Evolutionary conservation across 352 stramenopile species (phyloP), one percentile per base, ranked within the genome.

Genomic region (Phytophthora hybrid): DNA sequence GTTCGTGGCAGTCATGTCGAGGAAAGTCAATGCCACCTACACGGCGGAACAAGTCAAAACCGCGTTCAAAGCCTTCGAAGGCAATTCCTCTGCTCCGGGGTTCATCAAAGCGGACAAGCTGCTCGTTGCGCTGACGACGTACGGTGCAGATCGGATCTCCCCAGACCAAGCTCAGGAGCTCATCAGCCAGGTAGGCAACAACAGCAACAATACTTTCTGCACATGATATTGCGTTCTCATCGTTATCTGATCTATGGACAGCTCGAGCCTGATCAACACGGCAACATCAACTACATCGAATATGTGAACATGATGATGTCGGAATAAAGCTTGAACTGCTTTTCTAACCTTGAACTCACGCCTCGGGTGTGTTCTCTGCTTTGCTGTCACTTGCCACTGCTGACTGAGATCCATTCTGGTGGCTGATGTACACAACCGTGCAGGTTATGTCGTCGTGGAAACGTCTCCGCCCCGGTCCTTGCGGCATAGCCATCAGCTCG

Each of bases 291-390:
- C 80, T 98, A 97, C 71, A 65, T 94, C 18, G 92, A 98, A 58
- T 98, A 98, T 74, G 90, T 98, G 10, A 98, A 98, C 71, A 98
- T 98, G 88, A 98, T 98, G 93, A 98, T 98, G 93, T 87, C 81
- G 14, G 85, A 95, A 77, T 93, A 87, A 72, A 73, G 53, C 18
- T 49, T 61, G 58, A 54, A 21, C 39, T 54, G 26, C 32, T 39
- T 61, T 39, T 19, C 26, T 66, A 56, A 11, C 31, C 55, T 70
- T 69, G 18, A 7, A 37, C 39, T 73, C 55, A 74, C 21, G 29
- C 60, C 10, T 71, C 11, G n/a, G 44, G 41, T 5, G 34, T 31
- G 37, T 19, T 69, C 49, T 79, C 29, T 41, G 59, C n/a, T 29
- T 59, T 63, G 26, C 23, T 56, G 32, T 51, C n/a, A 21, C 65